Conservation (phyloP, 225 moss, liverwort and hornwort genomes). For the Lunularia cruciata region DNA sequence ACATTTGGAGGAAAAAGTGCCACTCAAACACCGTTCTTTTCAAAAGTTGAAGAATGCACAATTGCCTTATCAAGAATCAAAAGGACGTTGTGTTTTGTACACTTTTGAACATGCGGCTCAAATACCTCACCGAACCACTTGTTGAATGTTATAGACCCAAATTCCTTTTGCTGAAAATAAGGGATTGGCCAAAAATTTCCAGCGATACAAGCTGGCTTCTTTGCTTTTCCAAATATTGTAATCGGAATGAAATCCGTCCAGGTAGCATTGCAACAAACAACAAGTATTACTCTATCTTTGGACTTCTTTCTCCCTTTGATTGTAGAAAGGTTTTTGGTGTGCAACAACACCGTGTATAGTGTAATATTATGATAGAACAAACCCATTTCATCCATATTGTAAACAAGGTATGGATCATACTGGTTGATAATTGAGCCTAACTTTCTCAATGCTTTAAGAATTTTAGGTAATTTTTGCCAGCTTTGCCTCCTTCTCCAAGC, state of each 20-base stretch:
- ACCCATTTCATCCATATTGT: background rate
- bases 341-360: background rate
- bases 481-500: background rate
- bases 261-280: background rate
- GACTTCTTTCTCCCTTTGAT: background rate
- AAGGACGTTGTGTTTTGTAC: background rate
- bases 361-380: background rate
- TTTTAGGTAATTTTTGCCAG: background rate
- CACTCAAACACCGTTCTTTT: too few species aligned
- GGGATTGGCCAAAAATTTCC: slow-evolving; percentile 3
- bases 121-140: background rate
- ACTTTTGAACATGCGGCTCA: background rate
- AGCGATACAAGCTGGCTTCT: background rate
- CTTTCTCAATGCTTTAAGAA: too few species aligned
- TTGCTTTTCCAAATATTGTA: background rate
- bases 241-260: background rate
- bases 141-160: background rate
- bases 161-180: background rate
- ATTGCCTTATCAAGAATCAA: background rate
- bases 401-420: background rate
- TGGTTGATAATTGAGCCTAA: too few species aligned
- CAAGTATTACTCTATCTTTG: background rate
- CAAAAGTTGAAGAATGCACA: background rate
- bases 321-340: background rate
- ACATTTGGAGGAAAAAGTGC: background rate